Evolutionary conservation across 192 early-diverging fungal genomes (phyloP), one percentile per base, ranked within the genome.

Genomic region (Chytriomyces hyalinus): DNA sequence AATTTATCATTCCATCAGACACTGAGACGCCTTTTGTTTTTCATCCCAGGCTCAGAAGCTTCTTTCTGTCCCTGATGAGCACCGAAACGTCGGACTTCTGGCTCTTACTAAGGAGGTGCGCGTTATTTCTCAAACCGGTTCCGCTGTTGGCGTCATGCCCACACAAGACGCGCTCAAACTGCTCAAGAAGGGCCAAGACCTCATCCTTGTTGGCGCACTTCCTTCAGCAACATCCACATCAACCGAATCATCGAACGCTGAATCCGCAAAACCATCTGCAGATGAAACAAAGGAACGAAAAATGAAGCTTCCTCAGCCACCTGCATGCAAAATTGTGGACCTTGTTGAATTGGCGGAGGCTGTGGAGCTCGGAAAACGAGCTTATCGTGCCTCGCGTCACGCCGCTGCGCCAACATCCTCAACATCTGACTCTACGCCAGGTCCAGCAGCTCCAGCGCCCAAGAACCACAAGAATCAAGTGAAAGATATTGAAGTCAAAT

Each of bases 251-350:
- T 60, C 57, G 57, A 22, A 60, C 4, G 36, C 13, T 15, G 46
- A 68, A 4, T 45, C 36, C n/a, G 67, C 24, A 8, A 57, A 13
- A 51, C 69, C 50, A 22, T 17, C 57, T 60, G 57, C 15, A 17
- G 57, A n/a, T 22, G 57, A 60, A 60, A 22, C 57, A 60, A 43
- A 65, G 5, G 63, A 65, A 65, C 63, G 24, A 13, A 13, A 26
- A 13, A 3, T 65, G 11, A 20, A 20, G 20, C 13, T 13, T 20
- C 13, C 15, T n/a, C 20, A 57, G 13, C 15, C 53, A n/a, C 71
- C 71, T 17, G 71, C 61, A 43, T 61, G 59, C 71, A 73, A 73
- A 28, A 73, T 73, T 46, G 11, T 73, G 28, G 60, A 63, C 60
- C 53, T 53, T 7, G 1, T 6, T 17, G 43, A 73, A n/a, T 9